Percentiles rank a stretch among this genome's conserved stretches.
These are phyloP conservation scores for Phytopythium montanum DNA, from an alignment of 352 stramenopile species.

Conservation along the genomic window DNA sequence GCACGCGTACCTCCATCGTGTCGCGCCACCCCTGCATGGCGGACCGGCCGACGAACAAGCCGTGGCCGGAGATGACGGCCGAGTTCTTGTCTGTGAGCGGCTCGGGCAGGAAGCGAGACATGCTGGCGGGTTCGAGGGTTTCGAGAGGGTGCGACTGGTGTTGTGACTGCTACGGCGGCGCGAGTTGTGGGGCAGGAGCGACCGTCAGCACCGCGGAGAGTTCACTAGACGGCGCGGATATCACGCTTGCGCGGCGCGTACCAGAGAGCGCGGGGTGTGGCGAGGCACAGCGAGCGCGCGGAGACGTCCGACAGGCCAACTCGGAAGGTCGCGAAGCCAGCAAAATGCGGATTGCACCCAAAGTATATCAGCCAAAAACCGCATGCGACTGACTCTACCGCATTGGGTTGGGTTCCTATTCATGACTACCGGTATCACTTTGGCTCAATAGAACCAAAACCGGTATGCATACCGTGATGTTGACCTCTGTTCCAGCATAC, in stretches of 20 bases:
- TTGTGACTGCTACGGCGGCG: background rate
- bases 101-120: conserved; percentile 85
- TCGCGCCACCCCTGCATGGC: conserved; percentile 86
- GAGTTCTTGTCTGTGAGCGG: conserved; percentile 76
- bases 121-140: conserved; percentile 20
- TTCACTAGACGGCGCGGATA: background rate
- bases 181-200: background rate
- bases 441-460: background rate
- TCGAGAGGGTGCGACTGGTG: background rate
- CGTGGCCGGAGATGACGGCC: conserved; percentile 29
- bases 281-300: background rate
- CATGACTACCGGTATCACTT: too few relatives aligned
- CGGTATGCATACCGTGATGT: background rate
- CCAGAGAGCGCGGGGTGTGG: too few relatives aligned
- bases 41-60: conserved; percentile 60
- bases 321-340: too few relatives aligned
- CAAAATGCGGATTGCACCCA: too few relatives aligned
- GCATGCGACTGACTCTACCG: too few relatives aligned
- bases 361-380: too few relatives aligned
- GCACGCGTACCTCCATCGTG: conserved; percentile 68
- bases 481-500: background rate
- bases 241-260: background rate
- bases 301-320: too few relatives aligned
- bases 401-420: too few relatives aligned
- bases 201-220: background rate